Conservation (phyloP, 2,329 filamentous ascomycete species). For the Tolypocladium album region DNA sequence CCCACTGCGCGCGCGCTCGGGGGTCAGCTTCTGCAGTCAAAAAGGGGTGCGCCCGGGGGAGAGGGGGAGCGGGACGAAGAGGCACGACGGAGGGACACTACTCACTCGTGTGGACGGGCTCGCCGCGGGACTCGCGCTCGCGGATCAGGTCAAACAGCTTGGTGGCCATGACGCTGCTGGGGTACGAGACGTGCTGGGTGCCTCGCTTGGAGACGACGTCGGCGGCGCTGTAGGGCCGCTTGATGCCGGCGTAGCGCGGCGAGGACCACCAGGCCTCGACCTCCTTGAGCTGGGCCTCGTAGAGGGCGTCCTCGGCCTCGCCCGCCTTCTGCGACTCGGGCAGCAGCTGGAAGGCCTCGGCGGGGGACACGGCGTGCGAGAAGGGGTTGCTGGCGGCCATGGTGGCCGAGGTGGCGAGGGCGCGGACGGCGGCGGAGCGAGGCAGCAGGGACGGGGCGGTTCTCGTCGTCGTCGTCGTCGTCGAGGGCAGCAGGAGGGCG, state of each 20-base stretch:
- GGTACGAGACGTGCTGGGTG: slow-evolving; percentile 75
- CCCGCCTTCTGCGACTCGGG: slow-evolving; percentile 69
- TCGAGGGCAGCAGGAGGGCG: not conserved
- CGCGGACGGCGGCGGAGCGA: slow-evolving; percentile 8
- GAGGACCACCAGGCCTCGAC: slow-evolving; percentile 87
- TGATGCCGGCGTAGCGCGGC: slow-evolving; percentile 79
- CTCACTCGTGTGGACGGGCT: slow-evolving; percentile 88
- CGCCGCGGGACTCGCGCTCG: slow-evolving; percentile 63
- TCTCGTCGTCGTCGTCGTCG: slow-evolving; percentile 4
- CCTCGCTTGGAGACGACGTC: slow-evolving; percentile 93
- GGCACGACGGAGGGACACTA: not conserved
- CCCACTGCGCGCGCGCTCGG: slow-evolving; percentile 52
- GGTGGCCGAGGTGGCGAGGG: slow-evolving; percentile 18
- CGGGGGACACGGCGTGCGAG: slow-evolving; percentile 27
- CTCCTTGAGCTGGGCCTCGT: slow-evolving; percentile 71
- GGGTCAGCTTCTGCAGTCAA: too few relatives aligned
- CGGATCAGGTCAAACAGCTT: slow-evolving; percentile 88
- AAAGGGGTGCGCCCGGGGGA: too few relatives aligned
- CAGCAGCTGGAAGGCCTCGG: slow-evolving; percentile 79
- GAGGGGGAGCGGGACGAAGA: too few relatives aligned
- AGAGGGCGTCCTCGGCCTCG: slow-evolving; percentile 72
- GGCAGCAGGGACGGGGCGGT: slow-evolving; percentile 5
- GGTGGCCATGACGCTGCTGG: slow-evolving; percentile 87
- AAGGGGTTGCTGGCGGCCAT: slow-evolving; percentile 20
- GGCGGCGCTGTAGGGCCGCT: slow-evolving; percentile 78